A percentile compares a stretch with the other conserved stretches of the same genome.
These are phyloP conservation scores for Emergomyces orientalis DNA, from an alignment of 2,329 filamentous ascomycete species.

Conservation along the genomic window DNA sequence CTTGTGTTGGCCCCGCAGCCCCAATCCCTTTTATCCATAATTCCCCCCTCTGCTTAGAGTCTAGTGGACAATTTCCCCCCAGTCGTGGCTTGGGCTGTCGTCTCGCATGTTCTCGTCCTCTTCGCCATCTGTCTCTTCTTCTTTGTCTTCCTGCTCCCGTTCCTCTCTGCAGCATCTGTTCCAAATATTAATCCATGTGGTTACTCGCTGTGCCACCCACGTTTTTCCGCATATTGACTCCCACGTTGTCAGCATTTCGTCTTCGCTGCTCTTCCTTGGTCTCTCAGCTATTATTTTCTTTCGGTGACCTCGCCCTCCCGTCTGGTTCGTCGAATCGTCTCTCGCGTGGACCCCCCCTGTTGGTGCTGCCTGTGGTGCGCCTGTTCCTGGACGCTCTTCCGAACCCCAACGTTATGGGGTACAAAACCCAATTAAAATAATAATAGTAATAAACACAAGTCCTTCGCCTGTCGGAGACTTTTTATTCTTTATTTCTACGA, in stretches of 20 bases:
- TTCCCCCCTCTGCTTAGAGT: too few relatives aligned
- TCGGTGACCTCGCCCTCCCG: neutral
- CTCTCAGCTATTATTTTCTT: neutral
- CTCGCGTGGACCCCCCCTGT: neutral
- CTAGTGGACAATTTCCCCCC: too few relatives aligned
- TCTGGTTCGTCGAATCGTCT: neutral
- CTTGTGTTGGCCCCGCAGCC: too few relatives aligned
- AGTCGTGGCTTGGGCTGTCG: too few relatives aligned
- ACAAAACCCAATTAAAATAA: neutral
- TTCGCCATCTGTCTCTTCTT: neutral
- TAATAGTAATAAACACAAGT: neutral
- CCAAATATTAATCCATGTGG: too few relatives aligned
- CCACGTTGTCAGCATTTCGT: neutral
- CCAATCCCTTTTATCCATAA: too few relatives aligned
- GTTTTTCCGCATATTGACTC: neutral
- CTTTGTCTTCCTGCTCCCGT: neutral
- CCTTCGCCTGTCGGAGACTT: neutral
- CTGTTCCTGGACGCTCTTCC: neutral
- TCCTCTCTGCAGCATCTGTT: neutral
- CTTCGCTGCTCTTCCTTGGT: neutral
- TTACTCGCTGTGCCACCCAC: constrained; percentile 1
- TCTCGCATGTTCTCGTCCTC: neutral
- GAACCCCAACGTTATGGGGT: neutral
- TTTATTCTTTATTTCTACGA: neutral
- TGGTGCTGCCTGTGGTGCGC: neutral